A percentile compares a stretch with the other conserved stretches of the same genome.
Conservation (phyloP, 2,329 filamentous ascomycete species). For the Neoarthrinium moseri region DNA sequence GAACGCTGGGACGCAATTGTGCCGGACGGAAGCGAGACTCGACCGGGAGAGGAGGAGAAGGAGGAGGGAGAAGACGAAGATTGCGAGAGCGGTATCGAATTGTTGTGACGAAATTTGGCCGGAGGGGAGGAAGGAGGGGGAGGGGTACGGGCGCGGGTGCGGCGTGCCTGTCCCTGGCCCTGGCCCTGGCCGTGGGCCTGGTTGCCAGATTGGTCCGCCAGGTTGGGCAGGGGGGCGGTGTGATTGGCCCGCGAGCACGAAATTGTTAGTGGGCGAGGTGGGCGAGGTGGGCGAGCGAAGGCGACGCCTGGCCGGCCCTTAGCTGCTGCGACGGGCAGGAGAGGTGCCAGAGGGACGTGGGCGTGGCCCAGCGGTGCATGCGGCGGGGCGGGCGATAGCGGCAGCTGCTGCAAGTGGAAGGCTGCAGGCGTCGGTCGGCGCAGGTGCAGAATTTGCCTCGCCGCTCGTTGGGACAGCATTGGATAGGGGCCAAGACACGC, state of each 20-base stretch:
- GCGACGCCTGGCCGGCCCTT: constrained; percentile 1
- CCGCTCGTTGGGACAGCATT: constrained; percentile 6
- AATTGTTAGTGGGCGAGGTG: neutral
- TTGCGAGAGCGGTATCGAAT: constrained; percentile 11
- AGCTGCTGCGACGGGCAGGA: constrained; percentile 10
- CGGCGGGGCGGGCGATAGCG: constrained; percentile 5
- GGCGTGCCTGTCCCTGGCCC: constrained; percentile 4
- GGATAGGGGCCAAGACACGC: neutral
- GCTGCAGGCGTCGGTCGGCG: no score
- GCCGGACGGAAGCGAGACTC: constrained; percentile 14
- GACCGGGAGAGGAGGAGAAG: constrained; percentile 1
- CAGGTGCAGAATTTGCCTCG: constrained; percentile 7
- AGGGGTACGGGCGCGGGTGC: constrained; percentile 11
- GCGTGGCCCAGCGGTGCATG: no score
- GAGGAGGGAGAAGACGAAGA: constrained; percentile 13
- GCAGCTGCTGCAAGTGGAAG: constrained; percentile 8
- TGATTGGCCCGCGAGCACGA: constrained; percentile 9
- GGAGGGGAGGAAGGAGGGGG: constrained; percentile 22
- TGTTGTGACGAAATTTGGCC: constrained; percentile 12
- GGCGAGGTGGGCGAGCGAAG: neutral
- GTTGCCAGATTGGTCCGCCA: constrained; percentile 9
- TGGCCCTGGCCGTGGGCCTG: neutral
- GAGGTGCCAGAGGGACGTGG: no score
- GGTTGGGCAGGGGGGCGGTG: constrained; percentile 5
- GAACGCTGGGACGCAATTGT: constrained; percentile 51